Percentiles rank a stretch among this genome's conserved stretches.
Evolutionary conservation across 1,284 basidiomycete species (phyloP).

Genomic region (Vanrija sp.): DNA sequence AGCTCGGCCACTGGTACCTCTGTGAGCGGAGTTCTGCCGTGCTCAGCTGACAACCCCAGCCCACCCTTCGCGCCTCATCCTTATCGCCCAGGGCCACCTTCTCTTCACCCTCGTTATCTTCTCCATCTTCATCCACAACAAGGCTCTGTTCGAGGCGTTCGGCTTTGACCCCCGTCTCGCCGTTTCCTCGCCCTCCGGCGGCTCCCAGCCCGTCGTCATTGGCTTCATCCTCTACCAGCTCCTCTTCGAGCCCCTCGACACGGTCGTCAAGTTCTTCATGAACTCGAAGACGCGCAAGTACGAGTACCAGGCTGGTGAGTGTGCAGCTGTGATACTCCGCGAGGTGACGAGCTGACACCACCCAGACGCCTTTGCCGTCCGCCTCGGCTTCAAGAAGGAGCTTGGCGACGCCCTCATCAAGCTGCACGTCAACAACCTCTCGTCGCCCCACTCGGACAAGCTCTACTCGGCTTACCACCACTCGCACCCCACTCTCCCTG

Average conservation of each 20-base stretch:
- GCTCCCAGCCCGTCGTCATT: constrained; percentile 72
- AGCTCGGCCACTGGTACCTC: constrained; percentile 93
- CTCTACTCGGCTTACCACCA: constrained; percentile 84
- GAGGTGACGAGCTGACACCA: not conserved
- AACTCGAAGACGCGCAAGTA: constrained; percentile 77
- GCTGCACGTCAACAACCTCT: constrained; percentile 84
- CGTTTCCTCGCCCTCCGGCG: constrained; percentile 50
- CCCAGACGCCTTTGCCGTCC: constrained; percentile 45
- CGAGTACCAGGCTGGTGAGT: constrained; percentile 86
- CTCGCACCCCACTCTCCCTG: constrained; percentile 84
- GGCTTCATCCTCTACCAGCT: constrained; percentile 85
- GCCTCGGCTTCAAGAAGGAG: constrained; percentile 54
- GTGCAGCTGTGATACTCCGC: constrained; percentile 58
- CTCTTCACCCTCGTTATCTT: constrained; percentile 82
- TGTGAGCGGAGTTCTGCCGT: constrained; percentile 29
- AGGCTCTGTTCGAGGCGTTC: constrained; percentile 77
- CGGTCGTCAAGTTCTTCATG: constrained; percentile 68
- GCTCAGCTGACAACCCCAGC: constrained; percentile 30
- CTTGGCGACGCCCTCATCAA: constrained; percentile 73
- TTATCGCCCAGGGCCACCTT: constrained; percentile 79
- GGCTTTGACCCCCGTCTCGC: constrained; percentile 68
- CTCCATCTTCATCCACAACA: constrained; percentile 82
- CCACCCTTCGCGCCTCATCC: constrained; percentile 84
- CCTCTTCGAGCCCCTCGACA: constrained; percentile 77
- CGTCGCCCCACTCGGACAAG: constrained; percentile 87